Evolutionary conservation across 1,139 yeast species (phyloP).

Genomic region (Suhomyces choctaworum): DNA sequence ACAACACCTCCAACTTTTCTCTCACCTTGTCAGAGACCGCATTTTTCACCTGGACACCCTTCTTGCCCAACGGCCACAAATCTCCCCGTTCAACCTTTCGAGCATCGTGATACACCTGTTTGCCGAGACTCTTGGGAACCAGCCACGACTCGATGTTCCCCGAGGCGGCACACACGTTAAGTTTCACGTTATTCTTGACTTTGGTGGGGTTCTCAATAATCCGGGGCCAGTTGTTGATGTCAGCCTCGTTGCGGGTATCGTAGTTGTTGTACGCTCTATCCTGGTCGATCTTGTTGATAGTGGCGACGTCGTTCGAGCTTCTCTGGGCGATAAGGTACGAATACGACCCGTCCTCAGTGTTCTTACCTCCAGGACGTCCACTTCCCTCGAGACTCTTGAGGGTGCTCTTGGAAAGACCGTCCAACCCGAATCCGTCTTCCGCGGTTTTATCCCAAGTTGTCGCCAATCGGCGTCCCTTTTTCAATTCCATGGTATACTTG

Average conservation of each 20-base stretch:
- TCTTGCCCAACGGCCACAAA: conserved; percentile 81
- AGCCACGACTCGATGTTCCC: conserved; percentile 87
- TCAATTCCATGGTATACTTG: conserved; percentile 71
- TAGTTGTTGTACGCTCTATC: conserved; percentile 31
- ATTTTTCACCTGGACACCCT: conserved; percentile 51
- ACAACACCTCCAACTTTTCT: conserved; percentile 38
- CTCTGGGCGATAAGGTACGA: conserved; percentile 78
- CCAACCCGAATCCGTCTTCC: conserved; percentile 53
- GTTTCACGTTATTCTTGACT: conserved; percentile 76
- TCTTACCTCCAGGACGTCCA: conserved; percentile 75
- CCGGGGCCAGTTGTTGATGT: conserved; percentile 65
- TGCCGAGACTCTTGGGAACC: conserved; percentile 75
- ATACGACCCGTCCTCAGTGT: conserved; percentile 71
- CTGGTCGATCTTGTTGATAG: conserved; percentile 37
- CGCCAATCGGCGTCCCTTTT: conserved; percentile 75
- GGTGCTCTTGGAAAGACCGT: conserved; percentile 27
- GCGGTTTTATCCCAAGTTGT: conserved; percentile 66
- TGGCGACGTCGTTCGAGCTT: conserved; percentile 36
- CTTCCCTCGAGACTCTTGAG: conserved; percentile 41
- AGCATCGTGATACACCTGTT: conserved; percentile 84
- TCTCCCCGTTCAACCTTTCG: conserved; percentile 86
- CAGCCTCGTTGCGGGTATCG: conserved; percentile 23
- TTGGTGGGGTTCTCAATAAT: conserved; percentile 72
- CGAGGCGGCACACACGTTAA: conserved; percentile 77
- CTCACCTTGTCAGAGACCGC: conserved; percentile 31